Evolutionary conservation across 176 grass and related monocot species (phyloP).

Genomic region (Zea luxurians): DNA sequence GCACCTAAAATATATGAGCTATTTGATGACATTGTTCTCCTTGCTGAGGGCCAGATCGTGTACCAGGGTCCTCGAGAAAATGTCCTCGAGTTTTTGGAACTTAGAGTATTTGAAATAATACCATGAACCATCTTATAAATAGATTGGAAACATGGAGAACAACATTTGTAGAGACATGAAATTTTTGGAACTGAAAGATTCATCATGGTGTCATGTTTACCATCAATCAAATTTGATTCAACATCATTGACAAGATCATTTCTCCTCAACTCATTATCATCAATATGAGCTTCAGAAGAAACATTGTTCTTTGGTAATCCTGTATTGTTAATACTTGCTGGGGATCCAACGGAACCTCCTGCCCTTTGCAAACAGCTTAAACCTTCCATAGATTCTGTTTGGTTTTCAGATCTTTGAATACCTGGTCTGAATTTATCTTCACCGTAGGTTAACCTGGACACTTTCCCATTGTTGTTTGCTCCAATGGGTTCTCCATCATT

Average conservation of each 20-base stretch:
- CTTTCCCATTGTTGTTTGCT: conserved; percentile 23
- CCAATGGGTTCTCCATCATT: conserved; percentile 29
- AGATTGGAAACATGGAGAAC: conserved; percentile 53
- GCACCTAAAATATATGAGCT: no score
- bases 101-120: conserved; percentile 62
- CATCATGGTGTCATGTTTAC: conserved; percentile 27
- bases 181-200: conserved; percentile 37
- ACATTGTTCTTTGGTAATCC: conserved; percentile 30
- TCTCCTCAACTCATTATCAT: conserved; percentile 30
- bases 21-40: no score
- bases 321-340: conserved; percentile 25
- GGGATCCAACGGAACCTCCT: conserved; percentile 28
- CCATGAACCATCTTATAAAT: conserved; percentile 56
- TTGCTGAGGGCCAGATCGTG: no score
- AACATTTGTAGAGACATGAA: conserved; percentile 78
- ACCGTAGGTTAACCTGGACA: conserved; percentile 3
- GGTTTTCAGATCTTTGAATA: conserved; percentile 41
- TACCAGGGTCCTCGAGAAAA: no score
- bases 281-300: conserved; percentile 33
- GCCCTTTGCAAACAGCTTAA: conserved; percentile 34
- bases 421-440: conserved; percentile 32
- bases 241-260: conserved; percentile 33
- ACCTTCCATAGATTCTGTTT: conserved; percentile 22
- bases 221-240: conserved; percentile 36
- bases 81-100: no score